phyloP scores from a whole-genome alignment of 2,329 filamentous ascomycete genomes.

The Aureobasidium leucospermi region DNA sequence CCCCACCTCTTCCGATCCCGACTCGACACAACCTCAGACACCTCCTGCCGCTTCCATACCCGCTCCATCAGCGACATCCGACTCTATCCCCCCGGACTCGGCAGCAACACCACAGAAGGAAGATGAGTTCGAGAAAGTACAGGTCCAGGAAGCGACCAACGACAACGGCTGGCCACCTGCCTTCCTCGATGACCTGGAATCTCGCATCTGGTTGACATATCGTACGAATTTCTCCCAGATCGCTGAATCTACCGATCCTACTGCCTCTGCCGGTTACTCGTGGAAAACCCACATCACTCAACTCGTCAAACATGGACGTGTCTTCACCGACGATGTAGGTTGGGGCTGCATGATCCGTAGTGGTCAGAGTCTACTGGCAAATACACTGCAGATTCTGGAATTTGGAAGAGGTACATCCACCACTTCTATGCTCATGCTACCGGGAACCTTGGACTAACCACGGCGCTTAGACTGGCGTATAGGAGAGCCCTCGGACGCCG shows the following conservation, averaged over 20 bases:
- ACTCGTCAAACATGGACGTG: slow-evolving; percentile 61
- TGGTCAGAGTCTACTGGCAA: slow-evolving; percentile 86
- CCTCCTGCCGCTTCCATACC: not conserved
- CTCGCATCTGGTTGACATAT: slow-evolving; percentile 93
- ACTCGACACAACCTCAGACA: not conserved
- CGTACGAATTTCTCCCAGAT: slow-evolving; percentile 80
- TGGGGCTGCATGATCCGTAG: slow-evolving; percentile 99
- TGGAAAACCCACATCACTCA: slow-evolving; percentile 79
- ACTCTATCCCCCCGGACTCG: not conserved
- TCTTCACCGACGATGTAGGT: slow-evolving; percentile 87
- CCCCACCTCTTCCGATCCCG: slow-evolving; percentile 12
- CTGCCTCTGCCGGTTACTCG: slow-evolving; percentile 64
- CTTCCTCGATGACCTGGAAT: slow-evolving; percentile 90
- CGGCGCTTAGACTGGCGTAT: slow-evolving; percentile 63
- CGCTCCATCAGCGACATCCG: not conserved
- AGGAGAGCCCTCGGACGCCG: slow-evolving; percentile 44
- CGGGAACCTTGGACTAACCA: slow-evolving; percentile 1
- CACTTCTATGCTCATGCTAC: slow-evolving; percentile 19
- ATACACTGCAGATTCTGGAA: slow-evolving; percentile 64
- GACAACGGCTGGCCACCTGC: slow-evolving; percentile 67
- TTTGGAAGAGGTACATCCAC: slow-evolving; percentile 65
- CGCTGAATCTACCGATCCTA: slow-evolving; percentile 66
- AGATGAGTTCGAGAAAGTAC: slow-evolving; percentile 13
- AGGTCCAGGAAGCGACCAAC: slow-evolving; percentile 27
- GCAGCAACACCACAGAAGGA: not conserved